Evolutionary conservation across 2,329 filamentous ascomycete genomes (phyloP), one percentile per base, ranked within the genome.

Genomic region (Sarocladium brachiariae): DNA sequence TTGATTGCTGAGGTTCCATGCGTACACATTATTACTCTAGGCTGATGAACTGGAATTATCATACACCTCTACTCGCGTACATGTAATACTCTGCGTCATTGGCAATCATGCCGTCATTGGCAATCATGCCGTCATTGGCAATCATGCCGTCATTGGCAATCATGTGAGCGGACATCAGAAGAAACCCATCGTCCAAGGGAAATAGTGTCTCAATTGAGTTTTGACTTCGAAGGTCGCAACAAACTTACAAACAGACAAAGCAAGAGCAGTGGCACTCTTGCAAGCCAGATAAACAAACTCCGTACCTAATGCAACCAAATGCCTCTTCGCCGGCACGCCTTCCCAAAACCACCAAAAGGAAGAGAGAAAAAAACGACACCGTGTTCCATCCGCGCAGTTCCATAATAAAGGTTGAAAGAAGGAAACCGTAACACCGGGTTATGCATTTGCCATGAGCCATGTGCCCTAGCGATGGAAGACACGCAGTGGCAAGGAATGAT

Each of bases 381-480:
- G n/a, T 19, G n/a, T 7, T 43, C n/a, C n/a, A n/a, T n/a, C n/a
- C n/a, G n/a, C n/a, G n/a, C n/a, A n/a, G n/a, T n/a, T n/a, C n/a
- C n/a, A n/a, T n/a, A n/a, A n/a, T n/a, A n/a, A n/a, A n/a, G n/a
- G n/a, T n/a, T n/a, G n/a, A n/a, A n/a, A n/a, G n/a, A n/a, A n/a
- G n/a, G n/a, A n/a, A n/a, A n/a, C n/a, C n/a, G n/a, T n/a, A 43
- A 43, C 39, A 23, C 39, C 39, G n/a, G 39, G n/a, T 7, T 43
- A 43, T 43, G 39, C 39, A 43, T 43, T 43, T n/a, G 11, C 27
- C 39, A 43, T 43, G 27, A 43, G 39, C 7, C 39, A 43, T 43
- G 35, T 39, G 16, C 35, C 35, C 16, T 16, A 19, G n/a, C 18
- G 16, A 7, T 39, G 13, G 11, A 19, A 21, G 8, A 4, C 6